Conservation (phyloP, 2,329 filamentous ascomycete species). For the Penicillium verrucosum region DNA sequence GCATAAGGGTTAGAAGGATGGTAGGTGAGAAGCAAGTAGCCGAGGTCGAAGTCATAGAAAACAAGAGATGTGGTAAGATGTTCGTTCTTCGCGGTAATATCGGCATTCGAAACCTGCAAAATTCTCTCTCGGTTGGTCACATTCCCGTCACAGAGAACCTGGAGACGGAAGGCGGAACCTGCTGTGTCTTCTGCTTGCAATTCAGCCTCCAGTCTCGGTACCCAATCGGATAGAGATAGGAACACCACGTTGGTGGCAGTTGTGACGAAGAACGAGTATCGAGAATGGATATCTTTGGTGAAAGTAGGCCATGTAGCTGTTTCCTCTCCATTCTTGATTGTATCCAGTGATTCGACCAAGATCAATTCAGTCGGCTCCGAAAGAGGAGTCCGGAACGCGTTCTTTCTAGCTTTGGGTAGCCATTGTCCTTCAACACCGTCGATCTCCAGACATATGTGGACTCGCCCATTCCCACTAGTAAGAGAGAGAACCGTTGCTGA, state of each 20-base stretch:
- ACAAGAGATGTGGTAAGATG: conserved; percentile 50
- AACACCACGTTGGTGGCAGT: conserved; percentile 53
- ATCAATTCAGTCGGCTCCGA: conserved; percentile 44
- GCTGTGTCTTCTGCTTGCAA: conserved; percentile 50
- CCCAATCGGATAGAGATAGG: conserved; percentile 57
- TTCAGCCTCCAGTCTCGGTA: conserved; percentile 55
- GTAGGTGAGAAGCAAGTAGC: conserved; percentile 56
- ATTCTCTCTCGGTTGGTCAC: conserved; percentile 50
- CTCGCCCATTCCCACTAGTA: conserved; percentile 52
- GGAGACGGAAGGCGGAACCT: conserved; percentile 56
- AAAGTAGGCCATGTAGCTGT: conserved; percentile 51
- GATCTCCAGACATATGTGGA: conserved; percentile 60
- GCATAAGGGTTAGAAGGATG: conserved; percentile 50
- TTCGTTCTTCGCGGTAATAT: conserved; percentile 24
- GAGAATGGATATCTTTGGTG: conserved; percentile 53
- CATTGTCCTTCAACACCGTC: conserved; percentile 62
- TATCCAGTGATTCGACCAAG: conserved; percentile 46
- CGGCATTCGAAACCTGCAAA: conserved; percentile 39
- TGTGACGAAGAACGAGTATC: conserved; percentile 60
- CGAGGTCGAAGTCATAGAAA: conserved; percentile 55
- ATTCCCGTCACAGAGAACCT: conserved; percentile 53
- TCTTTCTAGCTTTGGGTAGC: conserved; percentile 51
- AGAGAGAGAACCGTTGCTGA: conserved; percentile 59
- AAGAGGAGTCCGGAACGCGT: conserved; percentile 41
- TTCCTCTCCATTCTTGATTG: conserved; percentile 28